These are phyloP conservation scores for Cerioporus squamosus DNA, from an alignment of 1,284 basidiomycete genomes.

Conservation along the genomic window DNA sequence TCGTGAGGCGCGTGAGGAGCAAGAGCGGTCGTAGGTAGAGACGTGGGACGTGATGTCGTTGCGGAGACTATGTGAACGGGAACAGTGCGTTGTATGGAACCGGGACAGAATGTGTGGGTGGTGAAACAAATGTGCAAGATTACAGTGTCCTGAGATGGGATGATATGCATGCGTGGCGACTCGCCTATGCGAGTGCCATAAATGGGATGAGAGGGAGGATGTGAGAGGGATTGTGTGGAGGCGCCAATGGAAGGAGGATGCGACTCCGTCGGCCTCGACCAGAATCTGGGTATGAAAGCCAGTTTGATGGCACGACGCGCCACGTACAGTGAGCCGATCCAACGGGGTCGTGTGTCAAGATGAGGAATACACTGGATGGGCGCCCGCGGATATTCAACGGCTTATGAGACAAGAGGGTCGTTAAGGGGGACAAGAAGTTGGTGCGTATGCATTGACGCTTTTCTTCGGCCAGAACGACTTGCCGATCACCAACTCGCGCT, in stretches of 20 bases:
- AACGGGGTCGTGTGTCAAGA: neutral
- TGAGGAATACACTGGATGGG: neutral
- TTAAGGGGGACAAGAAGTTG: constrained; percentile 14
- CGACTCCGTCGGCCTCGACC: neutral
- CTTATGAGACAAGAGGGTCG: constrained; percentile 10
- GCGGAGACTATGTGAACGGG: constrained; percentile 6
- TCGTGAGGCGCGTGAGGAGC: constrained; percentile 6
- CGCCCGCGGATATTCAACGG: constrained; percentile 15
- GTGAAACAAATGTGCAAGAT: constrained; percentile 25
- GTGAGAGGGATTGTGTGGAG: neutral
- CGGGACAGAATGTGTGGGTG: constrained; percentile 8
- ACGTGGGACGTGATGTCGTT: neutral
- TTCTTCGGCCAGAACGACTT: constrained; percentile 15
- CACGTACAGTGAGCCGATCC: neutral
- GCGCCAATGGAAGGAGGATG: neutral
- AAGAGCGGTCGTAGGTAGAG: constrained; percentile 6
- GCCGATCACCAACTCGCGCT: neutral
- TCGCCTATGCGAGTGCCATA: constrained; percentile 22
- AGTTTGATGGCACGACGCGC: neutral
- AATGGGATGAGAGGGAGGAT: constrained; percentile 1
- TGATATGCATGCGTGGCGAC: constrained; percentile 19
- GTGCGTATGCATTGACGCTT: constrained; percentile 18
- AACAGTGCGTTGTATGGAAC: constrained; percentile 8
- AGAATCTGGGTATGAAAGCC: too few relatives aligned
- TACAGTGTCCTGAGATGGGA: constrained; percentile 23